Evolutionary conservation across 1,284 basidiomycete genomes (phyloP).

Genomic region (Cutaneotrichosporon sp.): DNA sequence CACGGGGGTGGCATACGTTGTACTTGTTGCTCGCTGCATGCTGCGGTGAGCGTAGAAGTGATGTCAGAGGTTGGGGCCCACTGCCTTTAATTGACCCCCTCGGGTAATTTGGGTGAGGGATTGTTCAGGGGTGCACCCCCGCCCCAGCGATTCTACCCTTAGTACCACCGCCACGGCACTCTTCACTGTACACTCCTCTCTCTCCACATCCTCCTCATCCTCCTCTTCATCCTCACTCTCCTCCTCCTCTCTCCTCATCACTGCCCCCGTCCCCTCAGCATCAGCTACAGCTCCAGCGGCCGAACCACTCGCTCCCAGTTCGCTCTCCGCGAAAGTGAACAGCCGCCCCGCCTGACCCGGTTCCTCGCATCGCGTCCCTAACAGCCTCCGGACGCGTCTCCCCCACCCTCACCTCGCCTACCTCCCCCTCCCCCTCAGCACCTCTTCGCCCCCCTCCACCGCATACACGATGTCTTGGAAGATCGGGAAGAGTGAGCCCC

Average conservation of each 20-base stretch:
- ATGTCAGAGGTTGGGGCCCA: not conserved
- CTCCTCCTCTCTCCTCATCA: not conserved
- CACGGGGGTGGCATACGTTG: too few relatives aligned
- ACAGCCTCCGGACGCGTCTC: not conserved
- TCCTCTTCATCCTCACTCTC: not conserved
- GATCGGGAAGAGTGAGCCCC: constrained; percentile 56
- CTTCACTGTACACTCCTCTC: constrained; percentile 11
- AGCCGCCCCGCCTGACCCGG: not conserved
- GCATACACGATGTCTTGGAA: constrained; percentile 54
- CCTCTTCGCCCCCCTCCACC: not conserved
- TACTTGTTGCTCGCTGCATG: not conserved
- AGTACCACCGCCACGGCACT: not conserved
- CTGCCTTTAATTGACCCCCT: not conserved
- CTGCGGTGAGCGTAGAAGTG: not conserved
- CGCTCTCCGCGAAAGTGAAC: too few relatives aligned
- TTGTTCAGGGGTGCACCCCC: not conserved
- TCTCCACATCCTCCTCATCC: not conserved
- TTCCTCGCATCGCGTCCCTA: not conserved
- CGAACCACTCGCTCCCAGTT: too few relatives aligned
- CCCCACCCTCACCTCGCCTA: constrained; percentile 7
- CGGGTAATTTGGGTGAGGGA: too few relatives aligned
- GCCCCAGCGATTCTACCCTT: not conserved
- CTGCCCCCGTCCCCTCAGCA: not conserved
- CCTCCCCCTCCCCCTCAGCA: not conserved
- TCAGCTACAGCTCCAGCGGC: too few relatives aligned